A percentile compares a stretch with the other conserved stretches of the same genome.
Evolutionary conservation across 1,284 basidiomycete genomes (phyloP).

Genomic region (Puccinia novopanici): DNA sequence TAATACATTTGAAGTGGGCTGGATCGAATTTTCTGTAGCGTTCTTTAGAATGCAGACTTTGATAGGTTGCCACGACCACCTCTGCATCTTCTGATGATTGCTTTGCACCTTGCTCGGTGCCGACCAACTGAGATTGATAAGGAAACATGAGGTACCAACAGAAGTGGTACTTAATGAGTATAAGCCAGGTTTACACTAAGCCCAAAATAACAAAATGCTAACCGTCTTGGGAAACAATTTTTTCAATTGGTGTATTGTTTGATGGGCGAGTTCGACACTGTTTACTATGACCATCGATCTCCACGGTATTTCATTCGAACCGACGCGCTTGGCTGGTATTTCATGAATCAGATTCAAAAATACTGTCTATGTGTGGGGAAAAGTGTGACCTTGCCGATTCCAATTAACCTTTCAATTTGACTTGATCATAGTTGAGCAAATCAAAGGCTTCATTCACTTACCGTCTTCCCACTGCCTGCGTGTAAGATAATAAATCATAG

Average conservation of each 20-base stretch:
- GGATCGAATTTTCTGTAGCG: slow-evolving; percentile 81
- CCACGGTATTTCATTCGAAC: slow-evolving; percentile 62
- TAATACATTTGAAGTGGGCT: slow-evolving; percentile 71
- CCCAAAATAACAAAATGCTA: background rate
- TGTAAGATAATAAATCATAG: background rate
- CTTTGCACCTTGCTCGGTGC: slow-evolving; percentile 85
- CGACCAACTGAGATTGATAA: slow-evolving; percentile 64
- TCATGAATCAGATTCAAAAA: slow-evolving; percentile 33
- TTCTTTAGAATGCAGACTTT: slow-evolving; percentile 72
- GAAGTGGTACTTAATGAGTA: background rate
- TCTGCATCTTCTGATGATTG: slow-evolving; percentile 79
- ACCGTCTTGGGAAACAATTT: slow-evolving; percentile 70
- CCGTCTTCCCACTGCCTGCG: slow-evolving; percentile 38
- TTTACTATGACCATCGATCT: slow-evolving; percentile 78
- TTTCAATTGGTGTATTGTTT: slow-evolving; percentile 75
- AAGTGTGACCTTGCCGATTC: background rate
- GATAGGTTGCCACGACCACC: slow-evolving; percentile 87
- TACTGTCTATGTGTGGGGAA: slow-evolving; percentile 17
- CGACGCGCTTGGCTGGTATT: slow-evolving; percentile 63
- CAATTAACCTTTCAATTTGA: background rate
- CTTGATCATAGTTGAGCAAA: background rate
- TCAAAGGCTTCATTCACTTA: background rate
- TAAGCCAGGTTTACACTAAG: background rate
- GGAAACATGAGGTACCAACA: background rate
- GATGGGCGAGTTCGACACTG: slow-evolving; percentile 81